These are phyloP conservation scores for Arthrobotrys entomopaga DNA, from an alignment of 2,329 filamentous ascomycete genomes.

Conservation along the genomic window DNA sequence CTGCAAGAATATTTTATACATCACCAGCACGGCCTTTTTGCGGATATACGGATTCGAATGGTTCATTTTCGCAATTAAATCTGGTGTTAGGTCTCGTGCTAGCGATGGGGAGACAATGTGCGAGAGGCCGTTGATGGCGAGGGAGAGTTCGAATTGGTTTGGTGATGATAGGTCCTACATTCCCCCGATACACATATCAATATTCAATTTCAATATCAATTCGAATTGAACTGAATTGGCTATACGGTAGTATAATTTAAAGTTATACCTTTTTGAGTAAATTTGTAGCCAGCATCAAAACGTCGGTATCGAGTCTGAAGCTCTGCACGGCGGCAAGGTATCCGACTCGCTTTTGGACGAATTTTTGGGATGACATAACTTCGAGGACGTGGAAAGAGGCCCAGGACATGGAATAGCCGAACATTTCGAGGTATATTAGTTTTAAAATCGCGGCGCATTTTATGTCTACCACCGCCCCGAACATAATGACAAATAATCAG, in stretches of 20 bases:
- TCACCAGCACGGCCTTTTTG: constrained; percentile 94
- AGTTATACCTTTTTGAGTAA: constrained; percentile 82
- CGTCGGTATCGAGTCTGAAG: constrained; percentile 93
- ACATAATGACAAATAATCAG: neutral
- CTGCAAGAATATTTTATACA: constrained; percentile 93
- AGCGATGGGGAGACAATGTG: constrained; percentile 93
- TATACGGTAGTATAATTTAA: constrained; percentile 51
- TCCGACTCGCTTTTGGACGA: constrained; percentile 92
- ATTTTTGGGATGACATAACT: constrained; percentile 97
- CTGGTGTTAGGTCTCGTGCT: constrained; percentile 85
- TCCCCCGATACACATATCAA: neutral
- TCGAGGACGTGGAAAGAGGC: constrained; percentile 97
- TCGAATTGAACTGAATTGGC: constrained; percentile 29
- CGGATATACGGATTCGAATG: constrained; percentile 86
- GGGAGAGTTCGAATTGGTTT: constrained; percentile 78
- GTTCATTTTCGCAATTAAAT: constrained; percentile 83
- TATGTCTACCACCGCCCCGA: constrained; percentile 72
- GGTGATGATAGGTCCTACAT: constrained; percentile 75
- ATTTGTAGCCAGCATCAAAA: constrained; percentile 97
- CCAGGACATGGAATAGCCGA: constrained; percentile 99
- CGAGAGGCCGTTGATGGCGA: constrained; percentile 89
- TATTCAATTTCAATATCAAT: too few species aligned
- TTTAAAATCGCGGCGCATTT: constrained; percentile 97
- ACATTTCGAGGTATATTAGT: constrained; percentile 98
- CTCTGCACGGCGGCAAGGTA: constrained; percentile 96